Base-by-base conservation (phyloP, 2,329 filamentous ascomycete species). In the Pezicula carpinea region DNA sequence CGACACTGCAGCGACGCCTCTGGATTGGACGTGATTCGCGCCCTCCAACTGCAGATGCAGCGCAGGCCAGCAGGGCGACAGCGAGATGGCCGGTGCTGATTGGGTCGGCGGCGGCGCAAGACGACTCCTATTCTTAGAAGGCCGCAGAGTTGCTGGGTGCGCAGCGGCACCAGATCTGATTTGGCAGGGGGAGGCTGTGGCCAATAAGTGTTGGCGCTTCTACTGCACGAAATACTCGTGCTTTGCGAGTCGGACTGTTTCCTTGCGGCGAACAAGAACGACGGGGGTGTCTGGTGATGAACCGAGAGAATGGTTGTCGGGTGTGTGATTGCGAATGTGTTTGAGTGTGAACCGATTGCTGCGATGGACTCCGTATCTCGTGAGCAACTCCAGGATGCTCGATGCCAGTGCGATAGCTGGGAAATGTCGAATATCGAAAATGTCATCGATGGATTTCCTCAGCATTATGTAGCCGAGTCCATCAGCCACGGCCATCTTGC, bases 11-110 rank as follows among this genome's bases (percentile, higher is more conserved):
- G 40, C 26, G 35, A 18, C 46, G 48, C 39, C 2, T 6, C 23
- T 26, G 50, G 49, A 57, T 53, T 53, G 50, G 55, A 52, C 48
- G 59, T 58, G 55, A 58, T 58, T 56, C 55, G 58, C 53, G 56
- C 56, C 50, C 56, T 43, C 45, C 41, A 44, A 49, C 46, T 60
- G 58, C 53, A 59, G 54, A 46, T 46, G 51, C 34, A 48, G 42
- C 33, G 33, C 33, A 39, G 36, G 42, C 32, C 36, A n/a, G 34
- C 23, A 36, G 46, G 50, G 51, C 53, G 51, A 49, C 41, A 54
- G 52, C 26, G 50, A 49, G 42, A 44, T 18, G 18, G 14, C 19
- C 6, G 5, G 32, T 23, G 32, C 34, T 56, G 51, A 58, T 58
- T 57, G 54, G 55, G 21, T 39, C 31, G 43, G 34, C 29, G 41